Evolutionary conservation across 2,329 filamentous ascomycete genomes (phyloP), one percentile per base, ranked within the genome.

Genomic region (Aspergillus pseudotamarii): DNA sequence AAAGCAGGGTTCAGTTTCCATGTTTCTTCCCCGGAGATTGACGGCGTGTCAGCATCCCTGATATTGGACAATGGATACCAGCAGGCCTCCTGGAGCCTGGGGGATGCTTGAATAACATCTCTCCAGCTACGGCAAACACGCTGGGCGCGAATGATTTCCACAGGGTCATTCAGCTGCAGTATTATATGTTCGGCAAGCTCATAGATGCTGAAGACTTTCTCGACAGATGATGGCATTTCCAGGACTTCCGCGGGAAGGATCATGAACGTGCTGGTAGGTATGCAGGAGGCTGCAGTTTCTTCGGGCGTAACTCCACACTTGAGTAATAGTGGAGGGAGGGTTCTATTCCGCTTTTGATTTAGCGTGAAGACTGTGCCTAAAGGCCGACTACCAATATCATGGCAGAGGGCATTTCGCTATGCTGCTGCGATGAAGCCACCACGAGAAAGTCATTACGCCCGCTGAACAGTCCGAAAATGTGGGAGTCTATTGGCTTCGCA

Each of bases 1-100:
- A 61, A 61, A 45, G 54, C 59, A 19, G 59, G 53, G 32, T 57
- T 61, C 53, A 61, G 30, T 36, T 34, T 38, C 53, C 59, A 61
- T 10, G n/a, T 26, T 53, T 41, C 4, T 34, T 26, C 30, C 26
- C 26, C 12, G 19, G 53, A 32, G 23, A 46, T 38, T 57, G 59
- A n/a, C 43, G 30, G 41, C 23, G 16, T 45, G 26, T 57, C n/a
- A 41, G 59, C 43, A 34, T 57, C 43, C 9, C n/a, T 43, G 16
- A 21, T 51, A 41, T 26, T 50, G 32, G 21, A 21, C 41, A 26
- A 28, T 57, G 28, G 43, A 28, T 61, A 61, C 59, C 59, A 61
- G 28, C 54, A 61, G 19, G 45, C 45, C 23, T 53, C 19, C 19
- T 57, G 43, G 19, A 61, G 54, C 6, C 30, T 30, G 1, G 54